Percentiles rank a stretch among this genome's conserved stretches.
phyloP scores from a whole-genome alignment of 2,329 filamentous ascomycete genomes.

The Aspergillus neoniger region DNA sequence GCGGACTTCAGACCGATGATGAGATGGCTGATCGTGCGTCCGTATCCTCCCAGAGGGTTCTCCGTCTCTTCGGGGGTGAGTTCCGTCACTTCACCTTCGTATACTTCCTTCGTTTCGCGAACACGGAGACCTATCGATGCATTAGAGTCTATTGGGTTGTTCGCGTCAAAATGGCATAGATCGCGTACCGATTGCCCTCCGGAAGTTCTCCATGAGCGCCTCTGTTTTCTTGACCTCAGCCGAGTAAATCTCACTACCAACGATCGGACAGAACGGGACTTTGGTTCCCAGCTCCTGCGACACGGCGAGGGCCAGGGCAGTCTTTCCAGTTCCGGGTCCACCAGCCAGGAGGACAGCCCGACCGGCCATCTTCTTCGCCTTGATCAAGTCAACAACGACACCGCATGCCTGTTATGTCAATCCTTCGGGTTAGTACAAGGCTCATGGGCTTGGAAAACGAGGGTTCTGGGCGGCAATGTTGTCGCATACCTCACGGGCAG shows the following conservation, averaged over 20 bases:
- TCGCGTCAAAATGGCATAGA: background rate
- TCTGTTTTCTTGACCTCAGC: constrained; percentile 99
- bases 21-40: constrained; percentile 94
- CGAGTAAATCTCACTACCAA: constrained; percentile 96
- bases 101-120: constrained; percentile 98
- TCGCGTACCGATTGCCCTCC: constrained; percentile 78
- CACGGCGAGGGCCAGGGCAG: constrained; percentile 89
- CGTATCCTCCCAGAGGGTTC: constrained; percentile 94
- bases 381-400: constrained; percentile 93
- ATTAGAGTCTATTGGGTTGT: background rate
- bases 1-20: constrained; percentile 93
- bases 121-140: constrained; percentile 69
- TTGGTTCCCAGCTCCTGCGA: constrained; percentile 97
- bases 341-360: constrained; percentile 90
- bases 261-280: constrained; percentile 97
- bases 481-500: constrained; percentile 76
- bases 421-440: constrained; percentile 15
- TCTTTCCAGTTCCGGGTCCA: constrained; percentile 95
- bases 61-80: constrained; percentile 97
- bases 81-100: constrained; percentile 97
- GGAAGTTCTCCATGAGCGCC: constrained; percentile 98
- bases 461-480: background rate
- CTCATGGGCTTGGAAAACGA: background rate
- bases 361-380: constrained; percentile 95
- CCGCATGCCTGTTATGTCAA: constrained; percentile 71